These are phyloP conservation scores for Chaetomiaceae sp. DNA, from an alignment of 2,329 filamentous ascomycete genomes.

Conservation along the genomic window DNA sequence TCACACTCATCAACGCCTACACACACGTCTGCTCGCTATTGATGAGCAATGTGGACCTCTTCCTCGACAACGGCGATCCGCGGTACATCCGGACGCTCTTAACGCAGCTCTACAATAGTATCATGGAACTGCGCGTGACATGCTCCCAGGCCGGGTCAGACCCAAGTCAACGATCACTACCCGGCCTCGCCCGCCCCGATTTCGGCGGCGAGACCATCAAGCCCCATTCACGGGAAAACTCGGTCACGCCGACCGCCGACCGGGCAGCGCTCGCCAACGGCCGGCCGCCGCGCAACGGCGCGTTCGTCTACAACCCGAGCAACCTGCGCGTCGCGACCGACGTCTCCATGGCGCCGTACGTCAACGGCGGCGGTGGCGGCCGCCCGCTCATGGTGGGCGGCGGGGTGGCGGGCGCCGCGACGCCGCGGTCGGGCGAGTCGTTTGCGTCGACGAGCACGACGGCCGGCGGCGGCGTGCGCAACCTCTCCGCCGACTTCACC, in stretches of 20 bases:
- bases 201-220: constrained; percentile 44
- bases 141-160: constrained; percentile 31
- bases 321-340: constrained; percentile 54
- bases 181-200: constrained; percentile 22
- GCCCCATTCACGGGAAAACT: constrained; percentile 46
- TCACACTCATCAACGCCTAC: constrained; percentile 59
- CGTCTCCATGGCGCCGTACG: constrained; percentile 41
- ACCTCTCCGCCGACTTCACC: constrained; percentile 53
- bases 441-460: constrained; percentile 55
- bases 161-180: constrained; percentile 24
- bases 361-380: constrained; percentile 42
- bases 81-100: constrained; percentile 61
- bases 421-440: constrained; percentile 76
- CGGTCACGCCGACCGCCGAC: constrained; percentile 47
- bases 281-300: constrained; percentile 34
- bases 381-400: constrained; percentile 49
- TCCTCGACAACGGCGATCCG: constrained; percentile 59
- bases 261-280: constrained; percentile 35
- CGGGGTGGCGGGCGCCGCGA: no score
- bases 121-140: constrained; percentile 59
- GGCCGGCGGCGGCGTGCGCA: constrained; percentile 46
- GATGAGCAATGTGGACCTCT: constrained; percentile 55
- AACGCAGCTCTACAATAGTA: constrained; percentile 59
- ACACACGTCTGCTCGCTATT: constrained; percentile 58
- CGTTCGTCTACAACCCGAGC: constrained; percentile 42